Conservation (phyloP, 1,284 basidiomycete genomes). For the Pseudozyma sp. region DNA sequence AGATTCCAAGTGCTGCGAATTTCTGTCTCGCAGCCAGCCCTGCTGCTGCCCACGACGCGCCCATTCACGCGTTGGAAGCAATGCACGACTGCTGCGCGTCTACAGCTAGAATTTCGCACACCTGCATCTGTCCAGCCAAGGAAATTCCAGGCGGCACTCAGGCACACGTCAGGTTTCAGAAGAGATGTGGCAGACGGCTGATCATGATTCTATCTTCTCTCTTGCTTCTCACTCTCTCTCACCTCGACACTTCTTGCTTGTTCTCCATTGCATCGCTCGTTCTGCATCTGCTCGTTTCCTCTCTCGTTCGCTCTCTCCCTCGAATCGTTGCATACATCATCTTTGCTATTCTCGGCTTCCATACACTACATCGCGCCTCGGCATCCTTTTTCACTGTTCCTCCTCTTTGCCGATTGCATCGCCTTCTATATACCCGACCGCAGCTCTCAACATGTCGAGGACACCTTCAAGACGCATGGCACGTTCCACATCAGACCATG, state of each 20-base stretch:
- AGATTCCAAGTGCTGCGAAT: neutral
- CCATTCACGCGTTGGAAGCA: conserved; percentile 41
- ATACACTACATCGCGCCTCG: conserved; percentile 2
- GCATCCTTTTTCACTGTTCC: conserved; percentile 1
- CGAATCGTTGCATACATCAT: neutral
- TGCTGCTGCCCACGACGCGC: conserved; percentile 37
- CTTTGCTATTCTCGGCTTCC: neutral
- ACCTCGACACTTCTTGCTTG: neutral
- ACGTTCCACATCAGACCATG: conserved; percentile 28
- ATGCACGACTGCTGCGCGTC: neutral
- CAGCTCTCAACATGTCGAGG: conserved; percentile 33
- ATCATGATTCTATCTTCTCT: conserved; percentile 10
- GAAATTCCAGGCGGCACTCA: neutral
- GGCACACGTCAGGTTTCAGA: neutral
- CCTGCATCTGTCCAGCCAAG: neutral
- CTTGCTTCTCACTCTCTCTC: conserved; percentile 3
- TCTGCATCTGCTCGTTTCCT: neutral
- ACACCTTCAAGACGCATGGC: conserved; percentile 35
- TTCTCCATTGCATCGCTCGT: neutral
- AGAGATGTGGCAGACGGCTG: conserved; percentile 14
- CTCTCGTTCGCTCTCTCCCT: neutral
- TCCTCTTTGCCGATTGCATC: neutral
- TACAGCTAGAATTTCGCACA: conserved; percentile 1
- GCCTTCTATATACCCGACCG: neutral
- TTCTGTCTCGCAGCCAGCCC: conserved; percentile 1